Evolutionary conservation across 2,329 filamentous ascomycete genomes (phyloP).

Genomic region (Fusarium sp.): DNA sequence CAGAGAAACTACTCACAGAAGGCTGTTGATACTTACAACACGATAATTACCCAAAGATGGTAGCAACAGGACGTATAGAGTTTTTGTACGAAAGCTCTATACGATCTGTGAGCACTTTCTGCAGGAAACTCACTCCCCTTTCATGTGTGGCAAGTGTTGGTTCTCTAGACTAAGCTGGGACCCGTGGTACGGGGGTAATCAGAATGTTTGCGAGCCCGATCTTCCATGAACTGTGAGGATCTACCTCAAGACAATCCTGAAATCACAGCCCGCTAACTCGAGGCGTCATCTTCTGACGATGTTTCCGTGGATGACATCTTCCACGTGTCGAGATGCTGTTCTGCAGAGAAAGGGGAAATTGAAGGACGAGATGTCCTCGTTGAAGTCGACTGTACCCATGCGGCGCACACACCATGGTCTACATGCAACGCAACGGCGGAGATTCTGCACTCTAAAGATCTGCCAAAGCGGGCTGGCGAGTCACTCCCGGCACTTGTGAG

Average conservation of each 20-base stretch:
- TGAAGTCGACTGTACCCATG: constrained; percentile 6
- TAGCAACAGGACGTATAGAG: background rate
- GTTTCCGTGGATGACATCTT: background rate
- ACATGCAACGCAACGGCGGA: background rate
- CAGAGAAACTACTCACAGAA: constrained; percentile 7
- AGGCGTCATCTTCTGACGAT: constrained; percentile 2
- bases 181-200: background rate
- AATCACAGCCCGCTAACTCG: constrained; percentile 6
- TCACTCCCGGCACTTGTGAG: constrained; percentile 34
- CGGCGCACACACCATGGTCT: constrained; percentile 5
- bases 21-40: constrained; percentile 4
- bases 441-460: constrained; percentile 6
- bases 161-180: constrained; percentile 15
- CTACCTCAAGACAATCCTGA: background rate
- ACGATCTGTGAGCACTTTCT: background rate
- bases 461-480: constrained; percentile 14
- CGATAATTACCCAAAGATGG: background rate
- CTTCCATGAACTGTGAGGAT: background rate
- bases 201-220: background rate
- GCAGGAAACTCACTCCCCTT: background rate
- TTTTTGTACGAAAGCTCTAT: background rate
- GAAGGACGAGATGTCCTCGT: constrained; percentile 20
- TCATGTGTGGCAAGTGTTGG: constrained; percentile 20
- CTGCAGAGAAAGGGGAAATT: constrained; percentile 21
- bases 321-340: constrained; percentile 11